Evolutionary conservation across 164 flowering plant species (phyloP).

Genomic region (Aristolochia fimbriata): DNA sequence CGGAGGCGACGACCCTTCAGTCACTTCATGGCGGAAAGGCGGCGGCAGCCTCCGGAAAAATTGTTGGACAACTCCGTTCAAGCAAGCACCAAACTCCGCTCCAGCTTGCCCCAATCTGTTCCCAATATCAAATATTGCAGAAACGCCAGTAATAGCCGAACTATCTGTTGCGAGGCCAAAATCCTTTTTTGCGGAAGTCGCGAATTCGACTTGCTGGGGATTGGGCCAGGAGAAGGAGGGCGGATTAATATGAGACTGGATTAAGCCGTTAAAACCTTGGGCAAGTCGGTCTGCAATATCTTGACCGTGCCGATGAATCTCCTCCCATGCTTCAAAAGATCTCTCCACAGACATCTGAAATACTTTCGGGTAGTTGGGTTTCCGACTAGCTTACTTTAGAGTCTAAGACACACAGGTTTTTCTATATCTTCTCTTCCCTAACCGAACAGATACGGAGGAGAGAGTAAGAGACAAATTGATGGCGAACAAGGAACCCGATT

Average conservation of each 20-base stretch:
- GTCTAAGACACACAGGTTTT: neutral
- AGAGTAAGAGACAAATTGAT: too few relatives aligned
- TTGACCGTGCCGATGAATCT: slow-evolving; percentile 89
- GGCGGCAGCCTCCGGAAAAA: slow-evolving; percentile 57
- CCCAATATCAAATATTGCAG: slow-evolving; percentile 80
- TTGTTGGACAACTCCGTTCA: slow-evolving; percentile 80
- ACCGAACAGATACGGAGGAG: neutral
- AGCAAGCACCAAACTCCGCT: slow-evolving; percentile 64
- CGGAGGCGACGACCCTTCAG: slow-evolving; percentile 17
- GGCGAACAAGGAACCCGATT: too few relatives aligned
- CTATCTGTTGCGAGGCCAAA: slow-evolving; percentile 29
- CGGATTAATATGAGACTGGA: slow-evolving; percentile 60
- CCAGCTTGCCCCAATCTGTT: slow-evolving; percentile 83
- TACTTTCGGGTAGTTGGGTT: neutral
- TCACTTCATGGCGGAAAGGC: slow-evolving; percentile 52
- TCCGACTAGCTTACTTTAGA: neutral
- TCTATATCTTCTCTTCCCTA: neutral
- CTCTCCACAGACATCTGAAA: slow-evolving; percentile 65
- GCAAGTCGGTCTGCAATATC: slow-evolving; percentile 80
- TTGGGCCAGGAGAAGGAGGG: slow-evolving; percentile 72
- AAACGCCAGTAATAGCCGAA: slow-evolving; percentile 50
- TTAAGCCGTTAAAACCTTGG: slow-evolving; percentile 70
- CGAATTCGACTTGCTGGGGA: slow-evolving; percentile 48
- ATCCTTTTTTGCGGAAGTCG: slow-evolving; percentile 30
- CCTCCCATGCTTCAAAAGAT: slow-evolving; percentile 96